Conservation (phyloP, 2,329 filamentous ascomycete species). For the Sphaerulina populicola region DNA sequence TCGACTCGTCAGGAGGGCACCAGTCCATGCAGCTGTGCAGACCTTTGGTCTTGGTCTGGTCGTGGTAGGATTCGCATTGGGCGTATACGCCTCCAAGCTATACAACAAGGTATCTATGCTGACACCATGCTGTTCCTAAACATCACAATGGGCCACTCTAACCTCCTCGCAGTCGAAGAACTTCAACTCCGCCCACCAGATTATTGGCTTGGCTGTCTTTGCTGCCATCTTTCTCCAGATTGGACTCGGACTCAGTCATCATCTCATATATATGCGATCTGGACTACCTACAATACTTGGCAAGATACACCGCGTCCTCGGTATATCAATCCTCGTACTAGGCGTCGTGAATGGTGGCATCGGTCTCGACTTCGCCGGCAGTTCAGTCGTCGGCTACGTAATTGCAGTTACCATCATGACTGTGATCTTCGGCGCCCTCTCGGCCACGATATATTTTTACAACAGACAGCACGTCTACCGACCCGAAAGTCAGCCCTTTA, state of each 20-base stretch:
- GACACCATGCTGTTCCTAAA: background rate
- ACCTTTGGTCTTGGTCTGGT: conserved; percentile 34
- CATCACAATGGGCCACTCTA: background rate
- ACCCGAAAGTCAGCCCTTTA: conserved; percentile 16
- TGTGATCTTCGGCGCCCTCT: conserved; percentile 15
- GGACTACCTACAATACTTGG: conserved; percentile 38
- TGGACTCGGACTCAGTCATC: conserved; percentile 36
- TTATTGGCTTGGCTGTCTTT: conserved; percentile 39
- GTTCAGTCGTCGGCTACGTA: conserved; percentile 25
- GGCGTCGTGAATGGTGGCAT: conserved; percentile 52
- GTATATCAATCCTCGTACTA: conserved; percentile 46
- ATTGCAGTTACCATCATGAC: conserved; percentile 19
- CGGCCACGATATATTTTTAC: conserved; percentile 12
- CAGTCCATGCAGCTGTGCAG: conserved; percentile 38
- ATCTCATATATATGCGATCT: conserved; percentile 30
- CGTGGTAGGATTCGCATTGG: conserved; percentile 35
- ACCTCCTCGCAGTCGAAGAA: conserved; percentile 32
- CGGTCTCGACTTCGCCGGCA: conserved; percentile 51
- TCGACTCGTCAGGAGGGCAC: conserved; percentile 35
- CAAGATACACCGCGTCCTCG: conserved; percentile 51
- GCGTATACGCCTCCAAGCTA: conserved; percentile 36
- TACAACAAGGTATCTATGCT: conserved; percentile 37
- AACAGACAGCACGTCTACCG: conserved; percentile 18
- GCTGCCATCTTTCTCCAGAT: conserved; percentile 32
- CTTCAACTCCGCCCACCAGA: conserved; percentile 42